Percentiles rank a stretch among this genome's conserved stretches.
Conservation (phyloP, 805 yeast genomes). For the Candida chilensis region DNA sequence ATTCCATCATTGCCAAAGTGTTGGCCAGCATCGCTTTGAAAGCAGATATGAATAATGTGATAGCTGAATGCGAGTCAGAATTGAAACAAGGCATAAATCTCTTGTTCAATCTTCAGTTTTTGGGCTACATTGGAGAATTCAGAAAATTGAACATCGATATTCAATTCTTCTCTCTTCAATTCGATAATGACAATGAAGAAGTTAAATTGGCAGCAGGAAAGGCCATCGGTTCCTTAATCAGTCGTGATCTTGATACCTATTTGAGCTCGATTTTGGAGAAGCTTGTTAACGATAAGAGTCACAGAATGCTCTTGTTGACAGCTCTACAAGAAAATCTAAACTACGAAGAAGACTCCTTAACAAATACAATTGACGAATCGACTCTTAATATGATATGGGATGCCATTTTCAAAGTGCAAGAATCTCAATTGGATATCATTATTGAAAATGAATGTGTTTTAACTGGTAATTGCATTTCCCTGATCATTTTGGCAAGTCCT, state of each 20-base stretch:
- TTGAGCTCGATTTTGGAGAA: slow-evolving; percentile 25
- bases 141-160: slow-evolving; percentile 19
- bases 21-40: slow-evolving; percentile 17
- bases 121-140: slow-evolving; percentile 40
- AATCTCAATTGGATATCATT: slow-evolving; percentile 3
- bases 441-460: slow-evolving; percentile 6
- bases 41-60: slow-evolving; percentile 6
- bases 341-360: no score
- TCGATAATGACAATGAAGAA: slow-evolving; percentile 19
- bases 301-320: slow-evolving; percentile 13
- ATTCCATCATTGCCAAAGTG: slow-evolving; percentile 16
- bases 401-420: slow-evolving; percentile 7
- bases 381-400: slow-evolving; percentile 13
- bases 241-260: slow-evolving; percentile 24
- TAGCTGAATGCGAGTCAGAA: slow-evolving; percentile 1
- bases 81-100: slow-evolving; percentile 7
- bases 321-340: no score
- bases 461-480: slow-evolving; percentile 13
- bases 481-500: slow-evolving; percentile 8
- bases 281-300: slow-evolving; percentile 7
- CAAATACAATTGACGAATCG: slow-evolving; percentile 10
- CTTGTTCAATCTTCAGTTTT: slow-evolving; percentile 27
- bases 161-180: slow-evolving; percentile 21
- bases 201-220: slow-evolving; percentile 39
- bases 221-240: slow-evolving; percentile 40